Evolutionary conservation across 495 filamentous ascomycete genomes (phyloP).

Genomic region (Xylaria nigripes): DNA sequence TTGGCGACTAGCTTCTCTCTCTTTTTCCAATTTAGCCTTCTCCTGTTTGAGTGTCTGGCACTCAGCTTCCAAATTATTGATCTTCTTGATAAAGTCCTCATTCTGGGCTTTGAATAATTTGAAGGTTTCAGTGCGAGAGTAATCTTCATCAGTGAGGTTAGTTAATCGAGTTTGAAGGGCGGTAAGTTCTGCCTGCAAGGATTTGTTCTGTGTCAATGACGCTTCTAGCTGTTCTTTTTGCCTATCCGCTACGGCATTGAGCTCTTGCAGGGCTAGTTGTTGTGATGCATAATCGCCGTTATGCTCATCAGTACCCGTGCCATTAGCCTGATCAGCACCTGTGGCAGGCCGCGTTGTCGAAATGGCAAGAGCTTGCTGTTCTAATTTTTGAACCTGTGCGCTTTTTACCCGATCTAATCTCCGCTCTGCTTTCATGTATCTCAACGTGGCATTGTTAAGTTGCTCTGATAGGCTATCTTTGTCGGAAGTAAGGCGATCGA

Average conservation of each 20-base stretch:
- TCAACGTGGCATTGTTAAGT: constrained; percentile 73
- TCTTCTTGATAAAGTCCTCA: constrained; percentile 81
- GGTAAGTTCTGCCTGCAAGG: constrained; percentile 69
- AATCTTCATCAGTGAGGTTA: constrained; percentile 83
- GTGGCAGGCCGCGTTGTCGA: constrained; percentile 43
- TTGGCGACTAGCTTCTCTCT: constrained; percentile 71
- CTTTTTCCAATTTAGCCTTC: constrained; percentile 72
- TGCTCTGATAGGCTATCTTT: constrained; percentile 77
- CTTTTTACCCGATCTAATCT: constrained; percentile 83
- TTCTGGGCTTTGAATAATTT: constrained; percentile 82
- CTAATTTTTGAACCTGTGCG: constrained; percentile 81
- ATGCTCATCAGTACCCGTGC: constrained; percentile 45
- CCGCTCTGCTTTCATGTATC: constrained; percentile 92
- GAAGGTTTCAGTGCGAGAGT: constrained; percentile 84
- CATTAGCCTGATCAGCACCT: constrained; percentile 43
- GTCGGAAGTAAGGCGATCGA: constrained; percentile 68
- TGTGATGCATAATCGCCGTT: constrained; percentile 57
- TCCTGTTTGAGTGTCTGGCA: constrained; percentile 81
- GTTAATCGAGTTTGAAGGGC: constrained; percentile 47
- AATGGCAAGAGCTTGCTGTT: constrained; percentile 73
- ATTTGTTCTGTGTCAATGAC: constrained; percentile 70
- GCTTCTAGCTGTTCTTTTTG: constrained; percentile 81
- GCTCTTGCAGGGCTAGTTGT: constrained; percentile 56
- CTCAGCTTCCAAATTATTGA: constrained; percentile 85
- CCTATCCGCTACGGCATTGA: constrained; percentile 63